Base-by-base conservation (phyloP, 192 early-diverging fungal species). In the Spinellus fusiger region DNA sequence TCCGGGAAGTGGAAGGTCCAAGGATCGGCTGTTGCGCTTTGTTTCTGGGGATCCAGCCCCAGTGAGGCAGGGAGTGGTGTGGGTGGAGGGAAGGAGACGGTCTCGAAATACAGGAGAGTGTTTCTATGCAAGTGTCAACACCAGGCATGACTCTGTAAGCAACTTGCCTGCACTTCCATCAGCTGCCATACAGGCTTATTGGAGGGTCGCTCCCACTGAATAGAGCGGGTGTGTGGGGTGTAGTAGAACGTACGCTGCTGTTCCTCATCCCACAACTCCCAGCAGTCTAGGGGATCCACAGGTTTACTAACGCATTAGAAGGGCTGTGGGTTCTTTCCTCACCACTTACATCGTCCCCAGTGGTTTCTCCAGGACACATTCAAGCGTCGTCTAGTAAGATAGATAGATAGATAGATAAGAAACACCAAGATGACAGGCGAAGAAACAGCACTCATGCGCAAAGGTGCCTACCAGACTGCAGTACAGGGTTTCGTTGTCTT, bases 191-290 rank as follows among this genome's bases (percentile, higher is more conserved):
- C 77, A 16, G 77, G 80, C 22, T 87, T 86, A 57, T 75, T 66
- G 10, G 76, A 71, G 16, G 96, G 96, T 57, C 81, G 70, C 25
- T 80, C 69, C 96, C 96, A 98, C 69, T 94, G 92, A 28, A 93
- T 94, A 47, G 87, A 77, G 37, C 88, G 86, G 0, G 93, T 91
- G 46, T 75, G 75, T 3, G 93, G 88, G 75, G 94, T 89, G 78
- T 97, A 96, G 73, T 94, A 97, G 66, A 95, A 98, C 6, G 93
- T 93, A 49, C 91, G 69, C 48, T 91, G 84, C 35, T 88, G 80
- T 34, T 86, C 72, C 32, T 95, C 89, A 71, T 96, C 94, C 64
- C 84, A 86, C 27, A 95, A 84, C 78, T 98, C 93, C 96, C 96
- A 98, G 93, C 93, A 98, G 66, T 98, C 96, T 47, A 80, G 79